phyloP scores from a whole-genome alignment of 78 protist genomes.

The Polysphondylium violaceum region DNA sequence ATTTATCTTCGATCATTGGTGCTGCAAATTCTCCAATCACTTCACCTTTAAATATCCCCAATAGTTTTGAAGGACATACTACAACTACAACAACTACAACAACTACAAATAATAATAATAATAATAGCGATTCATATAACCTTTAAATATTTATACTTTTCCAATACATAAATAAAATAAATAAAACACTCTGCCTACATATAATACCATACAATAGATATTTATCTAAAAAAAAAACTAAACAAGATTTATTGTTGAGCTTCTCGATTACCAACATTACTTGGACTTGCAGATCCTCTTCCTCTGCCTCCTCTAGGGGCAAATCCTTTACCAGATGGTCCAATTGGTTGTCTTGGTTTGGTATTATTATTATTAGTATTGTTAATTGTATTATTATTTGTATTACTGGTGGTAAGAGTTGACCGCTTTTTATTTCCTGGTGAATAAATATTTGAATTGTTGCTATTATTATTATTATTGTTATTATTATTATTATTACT shows the following conservation, averaged over 20 bases:
- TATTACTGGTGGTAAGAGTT: neutral
- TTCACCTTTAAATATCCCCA: too few species aligned
- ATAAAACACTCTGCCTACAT: too few species aligned
- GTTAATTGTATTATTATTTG: neutral
- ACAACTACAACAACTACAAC: neutral
- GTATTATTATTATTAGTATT: too few species aligned
- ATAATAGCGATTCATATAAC: too few species aligned
- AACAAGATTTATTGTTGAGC: too few species aligned
- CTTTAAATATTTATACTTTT: too few species aligned
- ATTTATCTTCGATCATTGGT: conserved; percentile 31
- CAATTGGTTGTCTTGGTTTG: conserved; percentile 44
- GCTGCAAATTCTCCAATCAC: neutral
- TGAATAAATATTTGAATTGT: conserved; percentile 29
- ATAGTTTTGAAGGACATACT: too few species aligned
- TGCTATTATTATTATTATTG: neutral
- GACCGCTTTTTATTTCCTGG: conserved; percentile 11
- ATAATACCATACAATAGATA: too few species aligned
- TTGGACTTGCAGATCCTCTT: neutral
- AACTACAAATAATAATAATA: too few species aligned
- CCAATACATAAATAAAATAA: too few species aligned
- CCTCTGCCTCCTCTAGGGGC: conserved; percentile 42
- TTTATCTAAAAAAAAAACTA: too few species aligned
- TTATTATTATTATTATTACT: neutral
- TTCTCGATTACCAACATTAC: too few species aligned
- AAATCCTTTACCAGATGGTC: conserved; percentile 55